A percentile compares a stretch with the other conserved stretches of the same genome.
These are phyloP conservation scores for Trapa bicornis DNA, from an alignment of 345 rosid species.

Conservation along the genomic window DNA sequence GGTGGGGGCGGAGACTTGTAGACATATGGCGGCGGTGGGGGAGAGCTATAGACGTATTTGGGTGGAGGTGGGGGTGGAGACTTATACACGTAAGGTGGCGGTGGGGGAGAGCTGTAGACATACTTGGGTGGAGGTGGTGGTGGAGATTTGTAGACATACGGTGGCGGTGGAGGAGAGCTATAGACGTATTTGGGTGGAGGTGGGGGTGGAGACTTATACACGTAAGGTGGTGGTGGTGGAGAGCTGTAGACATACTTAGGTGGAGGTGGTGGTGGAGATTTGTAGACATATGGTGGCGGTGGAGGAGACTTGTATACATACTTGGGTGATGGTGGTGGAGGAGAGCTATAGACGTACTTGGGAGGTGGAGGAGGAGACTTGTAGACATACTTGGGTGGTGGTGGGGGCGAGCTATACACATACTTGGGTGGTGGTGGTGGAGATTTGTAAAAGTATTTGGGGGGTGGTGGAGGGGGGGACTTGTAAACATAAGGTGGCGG, in stretches of 20 bases:
- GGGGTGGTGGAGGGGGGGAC: constrained; percentile 17
- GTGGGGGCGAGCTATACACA: constrained; percentile 12
- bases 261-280: background rate
- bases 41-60: background rate
- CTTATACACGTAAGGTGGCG: constrained; percentile 6
- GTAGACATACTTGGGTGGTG: constrained; percentile 15
- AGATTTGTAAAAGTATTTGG: constrained; percentile 6
- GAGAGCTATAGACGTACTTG: background rate
- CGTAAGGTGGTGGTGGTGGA: constrained; percentile 6
- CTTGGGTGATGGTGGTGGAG: background rate
- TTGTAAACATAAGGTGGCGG: constrained; percentile 13
- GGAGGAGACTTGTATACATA: background rate
- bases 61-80: constrained; percentile 5
- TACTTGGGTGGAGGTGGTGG: constrained; percentile 1
- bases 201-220: constrained; percentile 7
- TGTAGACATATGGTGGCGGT: constrained; percentile 2
- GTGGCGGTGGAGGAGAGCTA: constrained; percentile 9
- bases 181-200: constrained; percentile 6
- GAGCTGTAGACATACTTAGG: background rate
- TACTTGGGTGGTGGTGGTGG: constrained; percentile 15
- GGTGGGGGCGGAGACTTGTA: constrained; percentile 21
- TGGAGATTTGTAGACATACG: constrained; percentile 12
- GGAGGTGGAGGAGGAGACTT: constrained; percentile 11
- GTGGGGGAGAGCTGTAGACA: background rate
- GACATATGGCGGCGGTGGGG: constrained; percentile 8